Evolutionary conservation across 352 stramenopile genomes (phyloP), one percentile per base, ranked within the genome.

Genomic region (Phytophthora parvispora): DNA sequence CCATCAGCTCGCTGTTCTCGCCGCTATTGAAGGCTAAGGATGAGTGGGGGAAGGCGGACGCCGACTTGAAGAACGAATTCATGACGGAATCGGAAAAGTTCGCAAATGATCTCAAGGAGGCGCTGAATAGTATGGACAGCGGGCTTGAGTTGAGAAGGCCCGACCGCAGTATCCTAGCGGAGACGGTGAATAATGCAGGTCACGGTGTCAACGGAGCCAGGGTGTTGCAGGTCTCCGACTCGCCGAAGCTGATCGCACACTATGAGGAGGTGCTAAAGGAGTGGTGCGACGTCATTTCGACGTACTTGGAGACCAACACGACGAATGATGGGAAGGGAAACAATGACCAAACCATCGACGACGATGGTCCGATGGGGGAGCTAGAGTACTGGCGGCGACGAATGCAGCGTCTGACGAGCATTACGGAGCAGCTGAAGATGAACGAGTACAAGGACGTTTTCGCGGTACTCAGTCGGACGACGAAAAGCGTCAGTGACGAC

Each of bases 371-470:
- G 0, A 98, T 98, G 81, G 97, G 93, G 7, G 97, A 99, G 80
- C 91, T 99, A 34, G 96, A 99, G 79, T 98, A 98, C 74, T 99
- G 97, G 98, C 83, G 97, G 10, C 85, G 90, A 31, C 88, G 97
- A 53, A 99, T 99, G 94, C 97, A 99, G 74, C 88, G 97, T 2
- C 84, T 99, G n/a, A 99, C 96, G n/a, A 99, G 94, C 57, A 99
- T 99, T 76, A 99, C 95, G 16, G 97, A 99, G 72, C 97, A 99
- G 83, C 86, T 99, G 49, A 99, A 99, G 75, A 95, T 98, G 68
- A 98, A 97, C 72, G 96, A 99, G 69, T 97, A 94, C 81, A 99
- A 98, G 71, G 89, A 97, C 36, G 96, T 99, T 0, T 98, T 99
- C 34, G 89, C 85, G 2, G 87, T 99, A 32, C 78, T 99, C 0